Percentiles rank a stretch among this genome's conserved stretches.
phyloP scores from a whole-genome alignment of 78 protist species.

The Pigoraptor vietnamica region DNA sequence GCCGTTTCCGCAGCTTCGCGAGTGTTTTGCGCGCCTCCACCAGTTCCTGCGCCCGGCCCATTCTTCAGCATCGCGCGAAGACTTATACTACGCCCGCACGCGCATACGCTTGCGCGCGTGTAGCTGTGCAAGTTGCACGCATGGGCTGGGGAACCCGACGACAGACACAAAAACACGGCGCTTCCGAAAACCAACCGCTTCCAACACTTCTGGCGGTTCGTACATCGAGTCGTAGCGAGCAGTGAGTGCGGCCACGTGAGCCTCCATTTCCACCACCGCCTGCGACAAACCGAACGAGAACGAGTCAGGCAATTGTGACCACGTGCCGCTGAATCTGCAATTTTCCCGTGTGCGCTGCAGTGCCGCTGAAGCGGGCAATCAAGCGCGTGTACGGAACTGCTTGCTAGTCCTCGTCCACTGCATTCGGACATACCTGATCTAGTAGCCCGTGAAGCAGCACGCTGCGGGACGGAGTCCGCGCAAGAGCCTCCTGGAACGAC shows the following conservation, averaged over 20 bases:
- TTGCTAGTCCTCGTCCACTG: too few species aligned
- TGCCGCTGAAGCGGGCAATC: background rate
- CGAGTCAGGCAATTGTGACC: too few species aligned
- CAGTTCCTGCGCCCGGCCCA: background rate
- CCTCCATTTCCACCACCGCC: background rate
- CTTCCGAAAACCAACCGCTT: background rate
- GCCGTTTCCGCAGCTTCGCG: background rate
- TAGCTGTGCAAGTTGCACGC: background rate
- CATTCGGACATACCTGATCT: background rate
- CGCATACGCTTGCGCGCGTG: too few species aligned
- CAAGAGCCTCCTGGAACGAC: background rate
- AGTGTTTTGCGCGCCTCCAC: background rate
- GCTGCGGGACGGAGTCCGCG: background rate
- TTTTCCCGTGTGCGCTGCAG: background rate
- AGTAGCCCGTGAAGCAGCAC: background rate
- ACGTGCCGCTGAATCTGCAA: too few species aligned
- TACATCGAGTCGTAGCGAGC: background rate
- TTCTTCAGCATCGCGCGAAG: too few species aligned
- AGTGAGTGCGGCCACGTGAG: background rate
- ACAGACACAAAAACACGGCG: background rate
- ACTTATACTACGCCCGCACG: too few species aligned
- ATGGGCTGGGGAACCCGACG: background rate
- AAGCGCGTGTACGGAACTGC: background rate
- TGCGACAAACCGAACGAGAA: background rate
- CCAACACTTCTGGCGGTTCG: background rate